Evolutionary conservation across 192 early-diverging fungal species (phyloP).

Genomic region (Physocladia obscura): DNA sequence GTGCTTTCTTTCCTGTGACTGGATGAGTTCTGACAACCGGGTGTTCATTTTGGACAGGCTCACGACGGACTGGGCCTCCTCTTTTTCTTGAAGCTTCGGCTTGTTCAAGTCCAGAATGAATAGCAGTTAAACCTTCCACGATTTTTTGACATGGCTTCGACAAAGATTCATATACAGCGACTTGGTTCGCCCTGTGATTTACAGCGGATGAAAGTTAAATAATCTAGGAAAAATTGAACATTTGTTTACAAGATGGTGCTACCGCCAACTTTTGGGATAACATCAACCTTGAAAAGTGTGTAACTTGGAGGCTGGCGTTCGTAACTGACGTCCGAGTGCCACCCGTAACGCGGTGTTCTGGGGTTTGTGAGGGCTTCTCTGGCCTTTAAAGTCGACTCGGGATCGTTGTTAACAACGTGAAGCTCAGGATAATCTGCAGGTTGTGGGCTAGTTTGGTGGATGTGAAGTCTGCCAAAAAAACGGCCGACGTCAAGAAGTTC

Average conservation of each 20-base stretch:
- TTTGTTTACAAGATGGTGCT: constrained; percentile 1
- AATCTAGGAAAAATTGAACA: too few species aligned
- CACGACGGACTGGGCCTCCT: constrained; percentile 23
- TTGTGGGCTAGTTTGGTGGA: constrained; percentile 30
- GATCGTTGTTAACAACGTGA: constrained; percentile 21
- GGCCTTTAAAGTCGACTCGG: background rate
- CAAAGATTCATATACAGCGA: constrained; percentile 30
- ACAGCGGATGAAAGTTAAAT: too few species aligned
- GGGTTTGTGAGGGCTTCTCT: background rate
- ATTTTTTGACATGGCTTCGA: constrained; percentile 53
- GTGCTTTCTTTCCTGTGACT: constrained; percentile 64
- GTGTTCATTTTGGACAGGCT: constrained; percentile 32
- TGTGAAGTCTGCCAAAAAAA: constrained; percentile 19
- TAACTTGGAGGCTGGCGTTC: constrained; percentile 19
- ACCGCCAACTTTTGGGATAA: constrained; percentile 12
- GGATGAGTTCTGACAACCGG: constrained; percentile 65
- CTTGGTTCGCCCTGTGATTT: constrained; percentile 1
- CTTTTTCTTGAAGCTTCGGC: constrained; percentile 26
- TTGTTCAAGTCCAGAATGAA: constrained; percentile 44
- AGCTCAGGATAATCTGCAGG: constrained; percentile 22
- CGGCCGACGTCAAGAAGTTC: constrained; percentile 50
- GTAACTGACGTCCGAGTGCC: constrained; percentile 27
- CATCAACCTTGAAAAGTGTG: constrained; percentile 26
- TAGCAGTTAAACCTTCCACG: constrained; percentile 59
- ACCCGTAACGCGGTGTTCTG: background rate